Conservation (phyloP, 2,329 filamentous ascomycete genomes). For the Curvularia sp. region DNA sequence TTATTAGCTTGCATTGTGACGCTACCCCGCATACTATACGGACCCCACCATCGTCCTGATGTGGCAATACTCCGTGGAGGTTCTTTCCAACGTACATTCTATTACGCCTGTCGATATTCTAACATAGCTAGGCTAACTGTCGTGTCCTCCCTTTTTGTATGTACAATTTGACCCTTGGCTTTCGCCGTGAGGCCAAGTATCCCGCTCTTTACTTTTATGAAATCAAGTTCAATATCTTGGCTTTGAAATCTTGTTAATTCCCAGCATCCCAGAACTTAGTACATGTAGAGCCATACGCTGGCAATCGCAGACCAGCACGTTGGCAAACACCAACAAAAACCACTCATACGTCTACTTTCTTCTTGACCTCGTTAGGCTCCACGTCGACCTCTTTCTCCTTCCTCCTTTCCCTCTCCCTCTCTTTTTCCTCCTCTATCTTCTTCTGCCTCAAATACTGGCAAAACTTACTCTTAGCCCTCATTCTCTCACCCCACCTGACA, state of each 20-base stretch:
- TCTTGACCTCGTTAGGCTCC: slow-evolving; percentile 13
- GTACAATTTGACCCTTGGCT: neutral
- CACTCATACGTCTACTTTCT: slow-evolving; percentile 22
- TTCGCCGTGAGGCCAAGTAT: too few relatives aligned
- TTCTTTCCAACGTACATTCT: neutral
- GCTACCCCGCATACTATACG: slow-evolving; percentile 13
- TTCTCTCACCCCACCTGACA: slow-evolving; percentile 60
- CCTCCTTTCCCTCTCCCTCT: slow-evolving; percentile 28
- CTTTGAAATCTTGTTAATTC: neutral
- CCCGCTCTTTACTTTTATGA: too few relatives aligned
- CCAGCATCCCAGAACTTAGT: neutral
- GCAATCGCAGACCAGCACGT: neutral
- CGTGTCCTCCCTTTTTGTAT: neutral
- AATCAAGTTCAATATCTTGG: neutral
- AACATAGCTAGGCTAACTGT: neutral
- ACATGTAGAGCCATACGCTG: too few relatives aligned
- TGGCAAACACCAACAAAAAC: neutral
- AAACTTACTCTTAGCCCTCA: slow-evolving; percentile 66
- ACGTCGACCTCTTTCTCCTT: slow-evolving; percentile 1
- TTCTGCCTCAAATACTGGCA: slow-evolving; percentile 64
- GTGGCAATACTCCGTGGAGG: neutral
- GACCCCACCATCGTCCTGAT: slow-evolving; percentile 7
- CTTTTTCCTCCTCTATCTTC: slow-evolving; percentile 43
- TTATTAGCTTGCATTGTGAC: neutral
- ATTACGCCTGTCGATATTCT: neutral